Percentiles rank a stretch among this genome's conserved stretches.
These are phyloP conservation scores for Pseudocercospora musae DNA, from an alignment of 2,329 filamentous ascomycete genomes.

Conservation along the genomic window DNA sequence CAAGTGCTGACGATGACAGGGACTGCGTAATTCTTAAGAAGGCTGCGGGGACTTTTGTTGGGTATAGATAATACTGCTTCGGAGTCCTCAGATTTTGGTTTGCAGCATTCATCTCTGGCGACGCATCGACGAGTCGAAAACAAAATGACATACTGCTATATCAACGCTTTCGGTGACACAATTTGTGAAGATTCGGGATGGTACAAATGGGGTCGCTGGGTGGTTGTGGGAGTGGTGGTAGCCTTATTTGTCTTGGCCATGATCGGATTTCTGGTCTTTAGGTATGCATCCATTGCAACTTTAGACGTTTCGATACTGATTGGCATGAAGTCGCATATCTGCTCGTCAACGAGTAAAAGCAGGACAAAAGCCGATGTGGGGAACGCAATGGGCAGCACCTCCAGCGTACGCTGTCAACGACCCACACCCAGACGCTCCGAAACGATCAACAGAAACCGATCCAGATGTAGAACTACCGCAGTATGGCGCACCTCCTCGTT, in stretches of 20 bases:
- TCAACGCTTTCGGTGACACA: neutral
- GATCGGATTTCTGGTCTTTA: neutral
- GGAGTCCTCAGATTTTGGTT: neutral
- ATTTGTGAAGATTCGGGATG: conserved; percentile 6
- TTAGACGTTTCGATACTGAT: neutral
- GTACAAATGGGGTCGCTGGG: conserved; percentile 7
- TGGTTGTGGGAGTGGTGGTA: neutral
- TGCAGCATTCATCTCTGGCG: neutral
- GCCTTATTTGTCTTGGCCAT: neutral
- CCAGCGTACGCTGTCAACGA: conserved; percentile 3
- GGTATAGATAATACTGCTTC: neutral
- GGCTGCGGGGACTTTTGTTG: neutral
- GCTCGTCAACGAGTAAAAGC: neutral
- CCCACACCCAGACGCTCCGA: conserved; percentile 4
- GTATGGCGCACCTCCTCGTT: neutral
- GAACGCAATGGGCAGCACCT: conserved; percentile 6
- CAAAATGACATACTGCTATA: conserved; percentile 7
- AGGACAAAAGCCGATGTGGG: neutral
- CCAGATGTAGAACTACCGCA: neutral
- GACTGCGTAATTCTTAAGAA: neutral
- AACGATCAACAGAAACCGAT: neutral
- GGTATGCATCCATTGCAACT: neutral
- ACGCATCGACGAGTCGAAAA: neutral
- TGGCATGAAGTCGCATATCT: neutral
- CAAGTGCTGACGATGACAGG: neutral